Conservation (phyloP, 2,329 filamentous ascomycete genomes). For the Neurospora crassa region DNA sequence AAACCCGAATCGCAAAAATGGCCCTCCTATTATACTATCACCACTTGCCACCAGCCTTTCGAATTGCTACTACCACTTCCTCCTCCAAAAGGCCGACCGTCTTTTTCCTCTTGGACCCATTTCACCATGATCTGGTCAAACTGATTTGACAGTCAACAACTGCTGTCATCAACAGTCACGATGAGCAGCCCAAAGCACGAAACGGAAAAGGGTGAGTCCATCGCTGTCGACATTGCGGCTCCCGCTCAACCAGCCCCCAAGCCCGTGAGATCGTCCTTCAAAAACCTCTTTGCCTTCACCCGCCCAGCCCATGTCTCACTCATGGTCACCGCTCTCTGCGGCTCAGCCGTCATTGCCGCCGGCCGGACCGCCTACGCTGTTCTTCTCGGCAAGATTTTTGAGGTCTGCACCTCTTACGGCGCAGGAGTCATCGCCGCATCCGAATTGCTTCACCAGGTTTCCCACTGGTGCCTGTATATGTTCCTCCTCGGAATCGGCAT, state of each 20-base stretch:
- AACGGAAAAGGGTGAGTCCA: conserved; percentile 3
- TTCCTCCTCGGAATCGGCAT: conserved; percentile 51
- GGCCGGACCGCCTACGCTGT: conserved; percentile 57
- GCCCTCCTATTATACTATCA: neutral
- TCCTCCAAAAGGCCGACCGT: neutral
- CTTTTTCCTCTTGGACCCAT: neutral
- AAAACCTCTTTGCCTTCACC: conserved; percentile 62
- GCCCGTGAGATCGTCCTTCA: conserved; percentile 14
- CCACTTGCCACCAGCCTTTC: neutral
- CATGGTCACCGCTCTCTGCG: conserved; percentile 43
- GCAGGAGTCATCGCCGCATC: conserved; percentile 37
- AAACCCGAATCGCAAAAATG: neutral
- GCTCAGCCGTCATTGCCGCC: conserved; percentile 50
- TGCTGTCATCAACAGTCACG: neutral
- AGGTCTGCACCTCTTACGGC: conserved; percentile 58
- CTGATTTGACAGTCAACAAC: conserved; percentile 1
- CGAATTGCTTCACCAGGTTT: conserved; percentile 46
- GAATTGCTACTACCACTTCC: neutral
- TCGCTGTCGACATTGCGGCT: neutral
- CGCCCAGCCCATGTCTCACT: conserved; percentile 46
- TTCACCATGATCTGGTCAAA: neutral
- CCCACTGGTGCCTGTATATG: conserved; percentile 53
- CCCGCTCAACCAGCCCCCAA: neutral
- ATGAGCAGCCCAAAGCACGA: neutral
- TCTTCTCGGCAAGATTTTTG: conserved; percentile 66